Evolutionary conservation across 345 rosid genomes (phyloP).

Genomic region (Hypericum perforatum): DNA sequence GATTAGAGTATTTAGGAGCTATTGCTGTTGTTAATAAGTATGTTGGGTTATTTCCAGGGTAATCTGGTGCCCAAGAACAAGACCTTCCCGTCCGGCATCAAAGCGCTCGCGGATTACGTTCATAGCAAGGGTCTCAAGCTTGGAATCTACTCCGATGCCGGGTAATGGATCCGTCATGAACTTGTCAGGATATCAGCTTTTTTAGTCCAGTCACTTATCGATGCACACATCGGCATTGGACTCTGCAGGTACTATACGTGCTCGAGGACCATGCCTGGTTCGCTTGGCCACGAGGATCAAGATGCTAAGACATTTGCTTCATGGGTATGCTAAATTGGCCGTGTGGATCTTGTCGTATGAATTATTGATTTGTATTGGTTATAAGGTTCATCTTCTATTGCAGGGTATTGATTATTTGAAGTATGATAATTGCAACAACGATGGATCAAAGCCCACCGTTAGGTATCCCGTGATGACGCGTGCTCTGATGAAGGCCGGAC

Average conservation of each 20-base stretch:
- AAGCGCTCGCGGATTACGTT: slow-evolving; percentile 23
- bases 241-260: slow-evolving; percentile 11
- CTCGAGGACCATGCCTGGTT: slow-evolving; percentile 25
- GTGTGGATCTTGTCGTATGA: not conserved
- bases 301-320: slow-evolving; percentile 16
- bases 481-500: slow-evolving; percentile 22
- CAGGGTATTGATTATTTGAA: slow-evolving; percentile 25
- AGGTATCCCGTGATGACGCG: slow-evolving; percentile 25
- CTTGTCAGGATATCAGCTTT: too few species aligned
- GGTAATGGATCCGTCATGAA: slow-evolving; percentile 5
- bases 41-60: not conserved
- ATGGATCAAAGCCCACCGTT: slow-evolving; percentile 17
- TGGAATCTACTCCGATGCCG: slow-evolving; percentile 26
- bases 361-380: not conserved
- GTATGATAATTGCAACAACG: slow-evolving; percentile 23
- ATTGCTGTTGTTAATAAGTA: too few species aligned
- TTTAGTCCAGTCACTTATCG: too few species aligned
- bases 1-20: too few species aligned
- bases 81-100: slow-evolving; percentile 22
- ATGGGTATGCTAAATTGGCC: slow-evolving; percentile 8
- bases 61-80: slow-evolving; percentile 13
- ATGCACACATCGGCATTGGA: too few species aligned
- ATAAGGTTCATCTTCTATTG: not conserved
- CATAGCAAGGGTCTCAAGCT: slow-evolving; percentile 20
- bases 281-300: slow-evolving; percentile 18